A percentile compares a stretch with the other conserved stretches of the same genome.
Evolutionary conservation across 2,329 filamentous ascomycete species (phyloP).

Genomic region (Xylaria polymorpha): DNA sequence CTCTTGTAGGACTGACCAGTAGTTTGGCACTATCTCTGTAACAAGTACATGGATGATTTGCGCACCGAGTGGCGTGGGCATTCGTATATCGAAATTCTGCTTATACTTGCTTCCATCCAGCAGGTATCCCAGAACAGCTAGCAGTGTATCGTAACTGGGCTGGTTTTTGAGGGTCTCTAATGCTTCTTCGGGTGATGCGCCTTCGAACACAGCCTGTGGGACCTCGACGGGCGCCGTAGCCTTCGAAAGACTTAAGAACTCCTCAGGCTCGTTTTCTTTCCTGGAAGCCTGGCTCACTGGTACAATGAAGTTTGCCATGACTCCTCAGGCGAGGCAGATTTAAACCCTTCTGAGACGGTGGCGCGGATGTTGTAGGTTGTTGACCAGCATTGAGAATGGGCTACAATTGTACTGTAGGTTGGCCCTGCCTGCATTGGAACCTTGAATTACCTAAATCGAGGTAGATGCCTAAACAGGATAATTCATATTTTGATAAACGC

Average conservation of each 20-base stretch:
- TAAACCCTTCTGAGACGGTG: conserved; percentile 4
- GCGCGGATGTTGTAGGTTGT: conserved; percentile 3
- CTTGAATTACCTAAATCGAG: too few relatives aligned
- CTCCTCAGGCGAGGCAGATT: neutral
- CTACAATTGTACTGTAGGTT: neutral
- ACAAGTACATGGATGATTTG: conserved; percentile 82
- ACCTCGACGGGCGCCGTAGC: conserved; percentile 35
- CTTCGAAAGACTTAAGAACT: conserved; percentile 55
- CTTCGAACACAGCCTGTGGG: conserved; percentile 39
- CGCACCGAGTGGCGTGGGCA: conserved; percentile 74
- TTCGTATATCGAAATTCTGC: conserved; percentile 65
- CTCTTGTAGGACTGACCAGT: conserved; percentile 75
- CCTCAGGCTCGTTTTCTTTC: conserved; percentile 53
- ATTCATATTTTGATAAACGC: neutral
- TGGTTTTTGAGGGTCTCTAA: conserved; percentile 71
- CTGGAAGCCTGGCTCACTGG: conserved; percentile 65
- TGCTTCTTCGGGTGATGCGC: conserved; percentile 60
- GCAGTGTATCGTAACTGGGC: conserved; percentile 69
- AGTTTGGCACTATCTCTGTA: conserved; percentile 80
- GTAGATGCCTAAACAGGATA: neutral
- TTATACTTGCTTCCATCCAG: conserved; percentile 46
- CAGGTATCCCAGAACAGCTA: conserved; percentile 65
- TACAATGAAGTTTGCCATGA: conserved; percentile 68
- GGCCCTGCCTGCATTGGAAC: too few relatives aligned
- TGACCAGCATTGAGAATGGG: neutral